Conservation (phyloP, 345 rosid genomes). For the Brassica cretica region DNA sequence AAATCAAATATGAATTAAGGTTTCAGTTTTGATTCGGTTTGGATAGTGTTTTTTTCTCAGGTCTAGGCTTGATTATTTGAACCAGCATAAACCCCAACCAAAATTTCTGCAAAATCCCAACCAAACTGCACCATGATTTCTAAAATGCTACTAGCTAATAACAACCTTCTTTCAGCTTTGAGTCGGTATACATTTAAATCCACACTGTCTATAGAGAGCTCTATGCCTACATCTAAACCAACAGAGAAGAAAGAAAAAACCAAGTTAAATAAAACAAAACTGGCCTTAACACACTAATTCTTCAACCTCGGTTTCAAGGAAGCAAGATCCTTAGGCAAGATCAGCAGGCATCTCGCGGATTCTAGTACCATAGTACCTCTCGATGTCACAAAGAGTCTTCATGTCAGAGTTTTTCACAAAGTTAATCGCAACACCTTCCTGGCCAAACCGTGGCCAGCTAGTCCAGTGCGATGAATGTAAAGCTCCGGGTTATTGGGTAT, state of each 20-base stretch:
- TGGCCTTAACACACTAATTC: conserved; percentile 1
- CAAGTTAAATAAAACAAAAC: conserved; percentile 16
- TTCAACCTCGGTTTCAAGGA: not conserved
- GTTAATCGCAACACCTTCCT: conserved; percentile 92
- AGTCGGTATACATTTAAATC: not conserved
- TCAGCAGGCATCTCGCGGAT: conserved; percentile 92
- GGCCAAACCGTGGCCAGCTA: conserved; percentile 89
- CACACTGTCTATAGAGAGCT: not conserved
- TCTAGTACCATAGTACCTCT: conserved; percentile 76
- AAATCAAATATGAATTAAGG: too few species aligned
- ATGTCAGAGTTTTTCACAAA: conserved; percentile 78
- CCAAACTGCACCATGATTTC: conserved; percentile 35
- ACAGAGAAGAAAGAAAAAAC: not conserved
- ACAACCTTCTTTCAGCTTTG: not conserved
- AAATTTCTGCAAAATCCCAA: conserved; percentile 3
- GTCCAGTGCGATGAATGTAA: conserved; percentile 91
- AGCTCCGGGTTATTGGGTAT: conserved; percentile 93
- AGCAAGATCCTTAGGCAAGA: conserved; percentile 42
- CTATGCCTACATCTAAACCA: not conserved
- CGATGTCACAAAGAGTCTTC: conserved; percentile 75
- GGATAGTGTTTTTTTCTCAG: too few species aligned
- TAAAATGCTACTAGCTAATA: not conserved
- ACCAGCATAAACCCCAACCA: too few species aligned
- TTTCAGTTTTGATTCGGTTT: too few species aligned
- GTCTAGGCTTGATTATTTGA: too few species aligned